A percentile compares a stretch with the other conserved stretches of the same genome.
Conservation (phyloP, 257 asterid genomes). For the Solanum paucissectum region DNA sequence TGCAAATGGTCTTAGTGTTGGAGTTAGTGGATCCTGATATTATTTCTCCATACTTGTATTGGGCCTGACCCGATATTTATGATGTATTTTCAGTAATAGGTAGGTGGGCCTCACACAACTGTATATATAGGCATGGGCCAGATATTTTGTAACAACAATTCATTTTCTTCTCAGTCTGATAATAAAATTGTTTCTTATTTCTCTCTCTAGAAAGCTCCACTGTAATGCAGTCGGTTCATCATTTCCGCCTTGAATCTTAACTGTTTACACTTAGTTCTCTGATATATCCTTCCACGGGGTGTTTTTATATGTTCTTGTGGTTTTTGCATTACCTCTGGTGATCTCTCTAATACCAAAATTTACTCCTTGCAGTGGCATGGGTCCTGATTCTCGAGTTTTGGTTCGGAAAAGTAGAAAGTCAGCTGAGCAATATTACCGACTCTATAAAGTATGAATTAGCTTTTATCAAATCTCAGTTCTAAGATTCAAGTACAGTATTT, state of each 20-base stretch:
- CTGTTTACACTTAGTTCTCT: neutral
- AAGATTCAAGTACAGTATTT: neutral
- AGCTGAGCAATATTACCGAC: slow-evolving; percentile 85
- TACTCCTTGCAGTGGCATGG: slow-evolving; percentile 83
- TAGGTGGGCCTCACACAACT: too few species aligned
- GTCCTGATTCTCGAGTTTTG: slow-evolving; percentile 97
- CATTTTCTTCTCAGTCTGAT: too few species aligned
- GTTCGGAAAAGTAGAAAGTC: slow-evolving; percentile 97
- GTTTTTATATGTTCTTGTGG: neutral
- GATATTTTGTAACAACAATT: too few species aligned
- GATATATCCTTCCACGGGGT: neutral
- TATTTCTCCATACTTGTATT: too few species aligned
- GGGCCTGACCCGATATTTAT: too few species aligned
- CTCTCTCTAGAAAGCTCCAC: too few species aligned
- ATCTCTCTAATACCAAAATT: neutral
- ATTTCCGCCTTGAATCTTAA: too few species aligned
- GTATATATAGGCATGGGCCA: too few species aligned
- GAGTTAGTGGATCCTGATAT: too few species aligned
- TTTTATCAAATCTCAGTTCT: neutral
- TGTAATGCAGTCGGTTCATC: too few species aligned
- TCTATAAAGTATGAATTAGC: slow-evolving; percentile 57
- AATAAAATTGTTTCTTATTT: too few species aligned
- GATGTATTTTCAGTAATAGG: too few species aligned
- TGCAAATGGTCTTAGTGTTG: neutral
- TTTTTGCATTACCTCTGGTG: neutral